phyloP scores from a whole-genome alignment of 176 grass and related monocot genomes.

The Cenchrus fungigraminus region DNA sequence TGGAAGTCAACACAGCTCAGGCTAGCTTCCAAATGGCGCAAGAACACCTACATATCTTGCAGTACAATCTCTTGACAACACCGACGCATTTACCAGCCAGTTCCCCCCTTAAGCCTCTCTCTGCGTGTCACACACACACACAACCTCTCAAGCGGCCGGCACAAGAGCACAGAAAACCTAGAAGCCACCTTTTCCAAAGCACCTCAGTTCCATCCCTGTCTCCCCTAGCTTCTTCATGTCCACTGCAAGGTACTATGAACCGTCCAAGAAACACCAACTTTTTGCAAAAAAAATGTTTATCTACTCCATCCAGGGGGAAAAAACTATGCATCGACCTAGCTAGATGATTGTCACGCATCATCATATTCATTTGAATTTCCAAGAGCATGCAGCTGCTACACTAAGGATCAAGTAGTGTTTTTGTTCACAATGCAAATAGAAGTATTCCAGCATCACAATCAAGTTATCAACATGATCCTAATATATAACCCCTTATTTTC shows the following conservation, averaged over 20 bases:
- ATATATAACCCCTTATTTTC: background rate
- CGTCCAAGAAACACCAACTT: slow-evolving; percentile 11
- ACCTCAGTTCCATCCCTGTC: slow-evolving; percentile 23
- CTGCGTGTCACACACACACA: background rate
- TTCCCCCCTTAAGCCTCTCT: background rate
- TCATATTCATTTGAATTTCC: background rate
- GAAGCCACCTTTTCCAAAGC: slow-evolving; percentile 57
- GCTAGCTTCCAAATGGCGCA: slow-evolving; percentile 54
- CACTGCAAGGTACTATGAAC: slow-evolving; percentile 80
- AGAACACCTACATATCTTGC: slow-evolving; percentile 39
- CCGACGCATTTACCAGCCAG: slow-evolving; percentile 5
- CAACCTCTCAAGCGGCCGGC: slow-evolving; percentile 28
- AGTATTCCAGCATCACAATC: background rate
- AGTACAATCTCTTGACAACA: slow-evolving; percentile 42
- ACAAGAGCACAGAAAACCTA: slow-evolving; percentile 42
- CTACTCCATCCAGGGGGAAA: background rate
- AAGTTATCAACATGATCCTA: slow-evolving; percentile 21
- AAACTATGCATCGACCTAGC: background rate
- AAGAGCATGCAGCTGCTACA: background rate
- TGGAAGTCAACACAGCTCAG: slow-evolving; percentile 45
- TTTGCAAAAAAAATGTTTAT: slow-evolving; percentile 18
- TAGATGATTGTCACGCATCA: slow-evolving; percentile 20
- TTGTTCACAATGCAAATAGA: background rate
- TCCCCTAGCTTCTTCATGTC: slow-evolving; percentile 73
- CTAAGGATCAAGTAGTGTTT: background rate